Conservation (phyloP, 257 asterid species). For the Cinchona pubescens region DNA sequence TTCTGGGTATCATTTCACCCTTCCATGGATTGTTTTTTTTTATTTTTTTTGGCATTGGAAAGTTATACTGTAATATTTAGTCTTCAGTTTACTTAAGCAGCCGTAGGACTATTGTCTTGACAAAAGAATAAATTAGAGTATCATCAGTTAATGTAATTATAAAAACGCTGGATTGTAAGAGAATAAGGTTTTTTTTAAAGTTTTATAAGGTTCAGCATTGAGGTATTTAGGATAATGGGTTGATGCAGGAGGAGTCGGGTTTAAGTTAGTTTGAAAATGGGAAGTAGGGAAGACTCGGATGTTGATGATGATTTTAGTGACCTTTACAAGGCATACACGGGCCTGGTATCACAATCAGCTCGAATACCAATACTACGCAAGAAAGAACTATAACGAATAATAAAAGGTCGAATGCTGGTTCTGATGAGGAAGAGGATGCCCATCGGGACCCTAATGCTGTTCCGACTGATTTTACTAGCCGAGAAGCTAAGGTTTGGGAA, state of each 20-base stretch:
- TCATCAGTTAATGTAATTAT: no score
- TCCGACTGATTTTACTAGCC: constrained; percentile 97
- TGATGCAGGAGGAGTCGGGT: constrained; percentile 31
- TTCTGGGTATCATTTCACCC: not conserved
- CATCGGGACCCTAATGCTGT: constrained; percentile 96
- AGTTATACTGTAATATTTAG: not conserved
- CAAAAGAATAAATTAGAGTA: not conserved
- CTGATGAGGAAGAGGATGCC: constrained; percentile 80
- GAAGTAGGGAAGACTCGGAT: constrained; percentile 63
- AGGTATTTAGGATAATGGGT: constrained; percentile 5
- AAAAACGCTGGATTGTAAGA: no score
- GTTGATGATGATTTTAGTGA: constrained; percentile 87
- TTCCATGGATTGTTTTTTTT: no score
- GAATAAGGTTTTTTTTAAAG: no score
- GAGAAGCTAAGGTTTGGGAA: constrained; percentile 99
- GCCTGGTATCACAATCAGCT: constrained; percentile 65
- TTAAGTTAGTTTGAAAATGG: constrained; percentile 44
- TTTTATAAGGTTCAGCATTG: not conserved
- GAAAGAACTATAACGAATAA: constrained; percentile 42
- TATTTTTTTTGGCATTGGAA: not conserved
- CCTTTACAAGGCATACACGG: constrained; percentile 88
- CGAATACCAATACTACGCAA: constrained; percentile 47
- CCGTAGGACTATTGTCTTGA: not conserved
- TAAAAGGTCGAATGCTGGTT: constrained; percentile 69
- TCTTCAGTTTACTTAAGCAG: not conserved